phyloP scores from a whole-genome alignment of 257 asterid genomes.

The Thymus quinquecostatus region DNA sequence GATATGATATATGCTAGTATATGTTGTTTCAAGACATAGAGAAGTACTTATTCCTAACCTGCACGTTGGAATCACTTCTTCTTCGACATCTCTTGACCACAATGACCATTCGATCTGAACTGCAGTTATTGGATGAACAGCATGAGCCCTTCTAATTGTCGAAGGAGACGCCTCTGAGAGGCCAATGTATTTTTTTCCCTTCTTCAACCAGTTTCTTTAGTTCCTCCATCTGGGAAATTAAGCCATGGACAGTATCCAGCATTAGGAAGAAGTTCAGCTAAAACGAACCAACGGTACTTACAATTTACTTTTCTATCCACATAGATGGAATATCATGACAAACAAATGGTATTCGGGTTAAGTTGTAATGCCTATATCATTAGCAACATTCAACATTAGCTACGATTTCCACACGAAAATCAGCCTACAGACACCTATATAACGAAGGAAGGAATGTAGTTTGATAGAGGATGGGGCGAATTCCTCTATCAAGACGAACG shows the following conservation, averaged over 20 bases:
- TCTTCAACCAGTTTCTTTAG: slow-evolving; percentile 64
- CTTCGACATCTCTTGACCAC: slow-evolving; percentile 58
- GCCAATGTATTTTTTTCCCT: slow-evolving; percentile 66
- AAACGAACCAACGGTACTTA: background rate
- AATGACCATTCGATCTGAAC: slow-evolving; percentile 61
- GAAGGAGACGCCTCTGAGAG: slow-evolving; percentile 66
- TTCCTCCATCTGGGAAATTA: slow-evolving; percentile 52
- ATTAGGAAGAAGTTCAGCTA: too few relatives aligned
- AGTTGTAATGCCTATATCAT: too few relatives aligned
- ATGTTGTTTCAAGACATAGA: too few relatives aligned
- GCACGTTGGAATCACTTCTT: slow-evolving; percentile 58
- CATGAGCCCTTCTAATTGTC: slow-evolving; percentile 69
- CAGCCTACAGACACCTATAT: too few relatives aligned
- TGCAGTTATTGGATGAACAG: slow-evolving; percentile 64
- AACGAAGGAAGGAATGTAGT: too few relatives aligned
- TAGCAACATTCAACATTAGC: too few relatives aligned
- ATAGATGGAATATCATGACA: too few relatives aligned
- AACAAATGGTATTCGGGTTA: too few relatives aligned
- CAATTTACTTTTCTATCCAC: too few relatives aligned
- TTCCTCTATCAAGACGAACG: too few relatives aligned
- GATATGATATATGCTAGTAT: background rate
- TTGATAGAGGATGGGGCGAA: too few relatives aligned
- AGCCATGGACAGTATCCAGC: background rate
- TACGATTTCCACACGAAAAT: too few relatives aligned
- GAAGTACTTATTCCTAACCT: slow-evolving; percentile 25